Conservation (phyloP, 148 eudicot species). For the Cornus kousa region DNA sequence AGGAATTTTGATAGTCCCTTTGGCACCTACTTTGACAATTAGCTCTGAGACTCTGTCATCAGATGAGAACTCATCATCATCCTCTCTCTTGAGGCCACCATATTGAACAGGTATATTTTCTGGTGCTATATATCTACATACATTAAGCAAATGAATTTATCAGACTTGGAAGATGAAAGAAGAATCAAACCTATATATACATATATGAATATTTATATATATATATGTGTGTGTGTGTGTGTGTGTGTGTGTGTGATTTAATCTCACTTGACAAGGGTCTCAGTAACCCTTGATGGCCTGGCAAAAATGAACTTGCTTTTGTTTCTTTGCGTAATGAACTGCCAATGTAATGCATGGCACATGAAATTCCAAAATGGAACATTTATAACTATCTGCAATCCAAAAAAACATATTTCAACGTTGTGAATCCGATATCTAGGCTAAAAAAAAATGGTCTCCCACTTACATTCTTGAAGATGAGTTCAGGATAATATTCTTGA, state of each 20-base stretch:
- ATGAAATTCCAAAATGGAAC: conserved; percentile 69
- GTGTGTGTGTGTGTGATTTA: neutral
- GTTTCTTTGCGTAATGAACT: conserved; percentile 44
- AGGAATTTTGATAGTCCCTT: conserved; percentile 39
- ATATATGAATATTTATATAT: too few species aligned
- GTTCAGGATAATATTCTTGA: conserved; percentile 73
- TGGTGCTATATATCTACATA: conserved; percentile 56
- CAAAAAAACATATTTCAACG: neutral
- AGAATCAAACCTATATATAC: neutral
- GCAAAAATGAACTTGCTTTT: conserved; percentile 55
- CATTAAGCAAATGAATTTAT: neutral
- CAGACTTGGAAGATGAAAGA: neutral
- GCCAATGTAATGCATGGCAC: conserved; percentile 45
- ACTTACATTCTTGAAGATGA: conserved; percentile 50
- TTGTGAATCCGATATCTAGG: neutral
- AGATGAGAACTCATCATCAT: conserved; percentile 49
- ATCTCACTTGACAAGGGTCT: conserved; percentile 72
- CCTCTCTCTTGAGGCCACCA: conserved; percentile 70
- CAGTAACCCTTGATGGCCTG: conserved; percentile 57
- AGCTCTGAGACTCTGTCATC: conserved; percentile 28
- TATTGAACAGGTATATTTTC: conserved; percentile 66
- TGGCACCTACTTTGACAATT: conserved; percentile 27
- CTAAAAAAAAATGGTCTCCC: neutral
- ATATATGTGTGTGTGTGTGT: neutral
- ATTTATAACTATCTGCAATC: conserved; percentile 66